Conservation (phyloP, 2,329 filamentous ascomycete genomes). For the Colletotrichum sp. region DNA sequence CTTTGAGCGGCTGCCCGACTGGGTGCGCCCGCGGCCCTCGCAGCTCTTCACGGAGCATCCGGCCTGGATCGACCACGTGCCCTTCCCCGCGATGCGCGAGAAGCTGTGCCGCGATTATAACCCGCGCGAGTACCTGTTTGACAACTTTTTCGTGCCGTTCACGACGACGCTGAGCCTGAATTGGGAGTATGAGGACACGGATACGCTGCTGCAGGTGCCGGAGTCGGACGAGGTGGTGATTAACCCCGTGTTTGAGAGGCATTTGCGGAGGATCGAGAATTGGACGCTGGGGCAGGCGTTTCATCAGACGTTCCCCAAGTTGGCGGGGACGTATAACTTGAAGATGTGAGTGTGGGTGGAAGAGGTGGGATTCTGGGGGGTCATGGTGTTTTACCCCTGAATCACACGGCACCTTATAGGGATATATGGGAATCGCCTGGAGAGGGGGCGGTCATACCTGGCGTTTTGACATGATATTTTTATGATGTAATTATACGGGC, state of each 20-base stretch:
- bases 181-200: conserved; percentile 81
- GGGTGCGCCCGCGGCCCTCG: conserved; percentile 68
- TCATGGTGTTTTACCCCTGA: not conserved
- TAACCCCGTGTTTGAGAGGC: conserved; percentile 85
- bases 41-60: conserved; percentile 75
- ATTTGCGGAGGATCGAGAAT: conserved; percentile 76
- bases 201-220: conserved; percentile 67
- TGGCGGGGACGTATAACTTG: conserved; percentile 50
- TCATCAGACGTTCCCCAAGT: conserved; percentile 64
- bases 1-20: conserved; percentile 77
- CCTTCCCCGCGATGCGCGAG: conserved; percentile 80
- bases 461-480: not conserved
- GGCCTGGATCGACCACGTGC: conserved; percentile 82
- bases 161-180: conserved; percentile 78
- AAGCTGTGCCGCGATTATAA: conserved; percentile 58
- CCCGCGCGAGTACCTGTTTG: conserved; percentile 64
- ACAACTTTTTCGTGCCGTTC: conserved; percentile 84
- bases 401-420: not conserved
- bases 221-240: conserved; percentile 73
- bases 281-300: conserved; percentile 81
- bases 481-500: not conserved
- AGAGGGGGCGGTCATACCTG: not conserved
- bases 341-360: conserved; percentile 23
- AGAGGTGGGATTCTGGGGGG: not conserved
- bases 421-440: not conserved